Base-by-base conservation (phyloP, 306 rosid genomes). In the Herpetospermum pedunculosum region DNA sequence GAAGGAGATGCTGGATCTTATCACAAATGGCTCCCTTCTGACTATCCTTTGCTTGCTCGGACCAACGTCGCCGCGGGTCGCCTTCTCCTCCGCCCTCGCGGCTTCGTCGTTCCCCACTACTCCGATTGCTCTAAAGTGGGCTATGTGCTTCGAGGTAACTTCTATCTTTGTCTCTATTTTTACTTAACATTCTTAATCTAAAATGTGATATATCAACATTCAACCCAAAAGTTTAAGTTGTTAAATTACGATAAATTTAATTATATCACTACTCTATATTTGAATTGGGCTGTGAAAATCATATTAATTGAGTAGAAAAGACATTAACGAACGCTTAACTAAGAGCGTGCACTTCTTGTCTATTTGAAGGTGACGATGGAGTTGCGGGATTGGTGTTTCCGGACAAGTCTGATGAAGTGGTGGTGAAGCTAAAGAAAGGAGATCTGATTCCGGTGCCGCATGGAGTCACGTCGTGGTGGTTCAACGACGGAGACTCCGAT, bases 401-500 rank as follows among this genome's bases (percentile, higher is more conserved):
- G 0, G 78, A 77, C 57, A 50, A 75, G 0, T 18, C 7, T 40
- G 75, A 85, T 50, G 91, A 90, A 62, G 84, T 74, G 53, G 88
- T 88, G 3, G 23, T 90, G 72, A 84, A 74, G 54, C 80, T 90
- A 0, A 82, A 74, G 75, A 34, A 83, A 34, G 96, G 92, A 52
- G 92, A 88, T 40, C 32, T 90, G 0, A 79, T 88, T n/a, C 90
- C 94, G 1, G 79, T 85, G 0, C 87, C 90, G 0, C 4, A 49
- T 7, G 96, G 90, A 65, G 8, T 53, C 30, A 38, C 84, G n/a
- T 90, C 96, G 37, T 90, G 96, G 96, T 90, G 96, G 96, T 88
- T 77, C 88, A 88, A 88, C 40, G 60, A 83, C 9, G 94, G 87
- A 38, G 88, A 83, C 26, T 77, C 88, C 0, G 80, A 83, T 19